Base-by-base conservation (phyloP, 2,329 filamentous ascomycete species). In the Mariannaea sp. region DNA sequence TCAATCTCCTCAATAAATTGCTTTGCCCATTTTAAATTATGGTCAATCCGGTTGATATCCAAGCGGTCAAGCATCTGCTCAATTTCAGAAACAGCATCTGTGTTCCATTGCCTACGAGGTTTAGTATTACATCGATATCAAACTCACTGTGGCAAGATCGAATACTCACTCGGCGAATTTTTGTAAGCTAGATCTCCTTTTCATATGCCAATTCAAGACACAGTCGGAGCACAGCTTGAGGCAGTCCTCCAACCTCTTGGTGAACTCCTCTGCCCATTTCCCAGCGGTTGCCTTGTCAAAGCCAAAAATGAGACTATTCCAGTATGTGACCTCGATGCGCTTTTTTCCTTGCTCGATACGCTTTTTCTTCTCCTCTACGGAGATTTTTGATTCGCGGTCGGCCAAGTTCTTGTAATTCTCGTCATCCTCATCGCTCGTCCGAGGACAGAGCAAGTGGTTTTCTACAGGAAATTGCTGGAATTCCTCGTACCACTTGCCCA, bases 141-240 rank as follows among this genome's bases (percentile, higher is more conserved):
- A n/a, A n/a, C 5, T 20, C 8, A 12, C 29, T 13, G 5, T 12
- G 26, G 13, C 13, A 35, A 12, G 12, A 3, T 17, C 10, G 4
- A 33, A 26, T 20, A 71, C 77, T 64, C 75, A 85, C 79, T 86
- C 82, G 61, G 82, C 77, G 49, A 91, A 75, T 41, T 81, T 76
- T 55, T 84, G 82, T 26, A 89, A 73, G 58, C 88, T 82, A 49
- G 76, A 74, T 55, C 82, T 81, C 57, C 89, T 86, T 24, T 80
- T 81, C 66, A 84, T 84, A 70, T 92, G 89, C 81, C 89, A 92
- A 61, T 86, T 86, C 56, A 85, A 79, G 45, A 89, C 86, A 67
- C 89, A 92, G 45, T 82, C 78, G 47, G 90, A 83, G 70, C 89
- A 92, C 52, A 73, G 77, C 52, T 77, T 81, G 19, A 92, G 76